Evolutionary conservation across 2,329 filamentous ascomycete species (phyloP), one percentile per base, ranked within the genome.

Genomic region (Lecanoromycetidae sp.): DNA sequence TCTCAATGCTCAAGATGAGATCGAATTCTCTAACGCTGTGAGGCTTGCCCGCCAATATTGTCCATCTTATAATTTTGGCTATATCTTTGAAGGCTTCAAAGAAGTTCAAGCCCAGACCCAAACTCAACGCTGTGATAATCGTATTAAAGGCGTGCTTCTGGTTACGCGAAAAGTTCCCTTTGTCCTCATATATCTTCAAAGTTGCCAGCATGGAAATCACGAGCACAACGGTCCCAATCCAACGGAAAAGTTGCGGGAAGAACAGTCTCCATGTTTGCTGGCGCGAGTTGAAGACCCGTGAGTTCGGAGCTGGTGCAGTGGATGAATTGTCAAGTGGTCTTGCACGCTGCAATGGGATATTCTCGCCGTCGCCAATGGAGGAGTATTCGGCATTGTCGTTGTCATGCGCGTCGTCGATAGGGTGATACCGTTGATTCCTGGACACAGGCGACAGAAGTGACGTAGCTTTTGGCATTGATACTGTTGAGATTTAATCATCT

Each of bases 51-150:
- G 49, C 52, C 20, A 53, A 35, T 12, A 53, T 46, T 23, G 43
- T 42, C 52, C 49, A 52, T 40, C 52, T 30, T n/a, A 53, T 17
- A 15, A 46, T 43, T 30, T 47, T 51, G 8, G 52, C 52, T 34
- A 52, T 49, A 25, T 49, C 46, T 42, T 53, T 53, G 35, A 53
- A 49, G 15, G 46, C 49, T 44, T 53, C 48, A 12, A 51, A 47
- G 20, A 53, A 51, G 27, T 53, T 53, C 4, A 53, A 38, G 23
- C 51, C 51, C 5, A 53, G 20, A 19, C 40, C 49, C n/a, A 53
- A 39, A 41, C 40, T 53, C 19, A 51, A 27, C n/a, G 32, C 30
- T 12, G 51, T 53, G 15, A 42, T 36, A 42, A 53, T 41, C 12
- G 35, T 47, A 29, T 51, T 53, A 46, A 51, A 51, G 35, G 33